Evolutionary conservation across 768 basidiomycete species (phyloP), one percentile per base, ranked within the genome.

Genomic region (Dendrothele bispora): DNA sequence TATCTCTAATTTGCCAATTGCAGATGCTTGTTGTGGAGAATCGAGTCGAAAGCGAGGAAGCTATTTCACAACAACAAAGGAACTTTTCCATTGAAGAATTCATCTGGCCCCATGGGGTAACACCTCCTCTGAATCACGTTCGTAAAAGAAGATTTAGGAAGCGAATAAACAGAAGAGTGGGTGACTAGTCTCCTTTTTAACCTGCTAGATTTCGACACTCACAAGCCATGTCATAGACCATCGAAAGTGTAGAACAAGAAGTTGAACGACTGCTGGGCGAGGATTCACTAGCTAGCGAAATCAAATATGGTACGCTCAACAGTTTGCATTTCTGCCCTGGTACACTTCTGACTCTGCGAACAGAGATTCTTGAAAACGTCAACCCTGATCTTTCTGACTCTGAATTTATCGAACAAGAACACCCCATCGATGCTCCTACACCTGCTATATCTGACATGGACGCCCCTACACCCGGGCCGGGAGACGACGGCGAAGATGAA

Each of bases 101-200:
- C 65, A 92, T 98, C 46, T 99, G 91, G 87, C 94, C 90, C 0
- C 95, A 98, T 59, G 97, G 97, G 3, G 74, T 98, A 38, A 97
- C 95, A 0, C 95, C 95, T 40, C 95, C 97, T 2, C 67, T 99
- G 46, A 84, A 89, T 54, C 84, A 95, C 60, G 91, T 83, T 38
- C 80, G 95, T 46, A 97, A 97, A 66, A 79, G 95, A 30, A 74
- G 97, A 36, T 98, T 98, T 69, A 79, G 95, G 50, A 95, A 93
- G 67, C 77, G 94, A 36, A 83, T 92, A 17, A 94, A 92, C 60
- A 77, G 80, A 63, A 70, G 91, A 56, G 91, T 91, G 56, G 30
- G 81, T 20, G n/a, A n/a, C n/a, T n/a, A n/a, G n/a, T 20, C 15
- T 27, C 30, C 14, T 71, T 14, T 24, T 20, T 38, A 8, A 32